phyloP scores from a whole-genome alignment of 2,329 filamentous ascomycete species.

The Trichoderma sp. region DNA sequence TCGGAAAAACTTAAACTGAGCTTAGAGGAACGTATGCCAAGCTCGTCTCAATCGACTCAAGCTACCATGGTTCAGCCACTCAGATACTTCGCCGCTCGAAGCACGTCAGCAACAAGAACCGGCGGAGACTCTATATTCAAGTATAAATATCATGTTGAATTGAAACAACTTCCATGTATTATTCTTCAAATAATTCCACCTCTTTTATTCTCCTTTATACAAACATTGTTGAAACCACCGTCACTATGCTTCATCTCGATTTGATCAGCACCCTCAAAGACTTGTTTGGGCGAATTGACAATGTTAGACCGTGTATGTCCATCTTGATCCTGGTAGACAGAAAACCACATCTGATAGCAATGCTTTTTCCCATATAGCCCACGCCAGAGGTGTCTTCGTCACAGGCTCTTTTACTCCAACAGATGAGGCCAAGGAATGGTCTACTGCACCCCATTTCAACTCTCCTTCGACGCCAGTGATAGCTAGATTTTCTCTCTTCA shows the following conservation, averaged over 20 bases:
- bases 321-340: not conserved
- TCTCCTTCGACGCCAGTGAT: constrained; percentile 8
- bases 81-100: not conserved
- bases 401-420: constrained; percentile 21
- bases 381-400: constrained; percentile 18
- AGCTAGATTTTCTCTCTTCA: constrained; percentile 12
- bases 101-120: not conserved
- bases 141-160: not conserved
- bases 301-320: constrained; percentile 4
- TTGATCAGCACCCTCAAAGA: constrained; percentile 12
- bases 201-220: not conserved
- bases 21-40: not conserved
- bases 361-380: not conserved
- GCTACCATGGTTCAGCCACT: not conserved
- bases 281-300: not conserved
- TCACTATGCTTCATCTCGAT: constrained; percentile 10
- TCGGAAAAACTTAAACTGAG: constrained; percentile 2
- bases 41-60: not conserved
- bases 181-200: not conserved
- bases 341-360: not conserved
- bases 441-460: constrained; percentile 14
- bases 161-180: not conserved
- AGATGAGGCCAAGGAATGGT: constrained; percentile 11
- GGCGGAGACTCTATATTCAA: not conserved
- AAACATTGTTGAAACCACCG: not conserved